Conservation (phyloP, 805 yeast species). For the Zygotorulaspora sp. region DNA sequence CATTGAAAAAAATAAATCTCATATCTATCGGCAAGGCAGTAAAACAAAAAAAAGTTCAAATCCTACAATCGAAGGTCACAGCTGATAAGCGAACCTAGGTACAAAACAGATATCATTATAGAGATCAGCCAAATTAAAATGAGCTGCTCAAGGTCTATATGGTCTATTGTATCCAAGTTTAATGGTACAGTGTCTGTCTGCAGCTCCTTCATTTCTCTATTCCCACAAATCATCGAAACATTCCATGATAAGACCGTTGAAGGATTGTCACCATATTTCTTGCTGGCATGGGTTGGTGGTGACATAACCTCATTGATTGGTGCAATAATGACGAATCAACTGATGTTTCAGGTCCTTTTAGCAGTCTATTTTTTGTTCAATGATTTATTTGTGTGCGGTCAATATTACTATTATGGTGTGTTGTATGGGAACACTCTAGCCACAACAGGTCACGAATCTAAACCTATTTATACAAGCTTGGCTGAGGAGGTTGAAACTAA, state of each 20-base stretch:
- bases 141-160: conserved; percentile 15
- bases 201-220: conserved; percentile 45
- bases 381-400: conserved; percentile 63
- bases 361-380: conserved; percentile 70
- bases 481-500: conserved; percentile 2
- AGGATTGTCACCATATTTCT: conserved; percentile 51
- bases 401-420: conserved; percentile 62
- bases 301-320: conserved; percentile 57
- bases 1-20: too few species aligned
- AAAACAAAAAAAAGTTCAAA: not conserved
- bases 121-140: conserved; percentile 1
- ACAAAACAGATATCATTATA: too few species aligned
- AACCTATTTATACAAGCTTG: conserved; percentile 12
- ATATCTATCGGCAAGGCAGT: not conserved
- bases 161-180: conserved; percentile 33
- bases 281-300: conserved; percentile 43
- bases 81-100: not conserved
- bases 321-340: conserved; percentile 68
- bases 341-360: conserved; percentile 72
- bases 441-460: conserved; percentile 35
- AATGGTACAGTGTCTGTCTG: conserved; percentile 45
- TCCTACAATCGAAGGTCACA: too few species aligned
- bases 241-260: conserved; percentile 55
- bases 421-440: conserved; percentile 31
- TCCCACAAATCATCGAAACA: conserved; percentile 56